Base-by-base conservation (phyloP, 75 land plant genomes). In the Isoetes taiwanensis region DNA sequence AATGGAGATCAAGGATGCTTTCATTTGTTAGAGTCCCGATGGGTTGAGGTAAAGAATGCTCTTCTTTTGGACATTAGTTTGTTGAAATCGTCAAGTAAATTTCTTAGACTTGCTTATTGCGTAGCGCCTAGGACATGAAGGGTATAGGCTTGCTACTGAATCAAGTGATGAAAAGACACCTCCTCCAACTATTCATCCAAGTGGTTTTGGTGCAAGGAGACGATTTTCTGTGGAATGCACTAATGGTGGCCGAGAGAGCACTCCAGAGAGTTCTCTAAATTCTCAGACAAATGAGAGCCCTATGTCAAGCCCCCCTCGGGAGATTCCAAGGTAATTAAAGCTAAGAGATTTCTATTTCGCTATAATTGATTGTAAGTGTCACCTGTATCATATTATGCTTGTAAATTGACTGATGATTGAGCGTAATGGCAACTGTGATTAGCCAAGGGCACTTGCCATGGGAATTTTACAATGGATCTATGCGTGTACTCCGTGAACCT, bases 71-170 rank as follows among this genome's bases (percentile, higher is more conserved):
- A 8, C 33, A 55, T 20, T 55, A 55, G 5, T 27, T n/a, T 5
- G 10, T 30, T 6, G 8, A 55, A 5, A 8, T 16, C 5, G 10
- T 55, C 30, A 24, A 24, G 3, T 43, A 5, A 43, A 4, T 19
- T 43, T 43, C 23, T 19, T 4, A 14, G 50, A 5, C 4, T 43
- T 39, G 52, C 23, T 10, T 52, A 25, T n/a, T 58, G 30, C 29
- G 63, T 64, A 74, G 77, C 40, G 64, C 41, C 35, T 64, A 32
- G 75, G 75, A 50, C 12, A 35, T 9, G 76, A 72, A 11, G 78
- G 78, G 23, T 72, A 72, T 39, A 66, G 38, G 37, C 31, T 73
- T 28, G 42, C 70, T 26, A 40, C 64, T 23, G 76, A 75, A 61
- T 17, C 39, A 14, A 34, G 14, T 19, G 64, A 65, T 52, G 64